These are phyloP conservation scores for Saksenaea oblongispora DNA, from an alignment of 371 early-diverging fungal genomes.

Conservation along the genomic window DNA sequence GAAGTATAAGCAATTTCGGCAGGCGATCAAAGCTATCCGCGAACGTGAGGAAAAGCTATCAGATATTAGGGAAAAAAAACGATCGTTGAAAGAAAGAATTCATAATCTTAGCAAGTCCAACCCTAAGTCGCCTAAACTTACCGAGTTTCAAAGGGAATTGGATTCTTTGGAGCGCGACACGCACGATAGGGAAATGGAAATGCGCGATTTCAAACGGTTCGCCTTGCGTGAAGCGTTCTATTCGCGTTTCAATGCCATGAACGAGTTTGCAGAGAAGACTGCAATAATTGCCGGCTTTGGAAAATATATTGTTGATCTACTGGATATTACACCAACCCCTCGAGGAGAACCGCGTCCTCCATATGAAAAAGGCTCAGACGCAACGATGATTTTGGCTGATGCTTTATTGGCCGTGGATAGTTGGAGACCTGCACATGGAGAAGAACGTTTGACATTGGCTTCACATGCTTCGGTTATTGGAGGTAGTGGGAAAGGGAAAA, in stretches of 20 bases:
- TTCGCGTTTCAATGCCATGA: slow-evolving; percentile 49
- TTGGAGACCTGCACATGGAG: slow-evolving; percentile 41
- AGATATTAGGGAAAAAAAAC: slow-evolving; percentile 47
- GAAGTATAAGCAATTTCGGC: slow-evolving; percentile 46
- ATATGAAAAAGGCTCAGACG: slow-evolving; percentile 38
- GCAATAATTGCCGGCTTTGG: slow-evolving; percentile 52
- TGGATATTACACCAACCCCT: slow-evolving; percentile 43
- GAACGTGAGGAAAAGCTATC: slow-evolving; percentile 45
- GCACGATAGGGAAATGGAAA: slow-evolving; percentile 42
- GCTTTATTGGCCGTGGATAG: slow-evolving; percentile 39
- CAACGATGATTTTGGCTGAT: slow-evolving; percentile 41
- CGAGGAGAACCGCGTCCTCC: slow-evolving; percentile 25
- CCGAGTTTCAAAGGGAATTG: slow-evolving; percentile 40
- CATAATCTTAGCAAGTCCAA: slow-evolving; percentile 28
- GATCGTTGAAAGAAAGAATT: slow-evolving; percentile 38
- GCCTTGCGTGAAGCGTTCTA: slow-evolving; percentile 53
- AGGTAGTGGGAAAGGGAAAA: not conserved
- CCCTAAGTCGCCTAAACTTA: slow-evolving; percentile 34
- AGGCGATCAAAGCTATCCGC: slow-evolving; percentile 48
- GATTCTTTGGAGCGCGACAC: slow-evolving; percentile 42
- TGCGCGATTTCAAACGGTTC: slow-evolving; percentile 52
- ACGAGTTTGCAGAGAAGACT: slow-evolving; percentile 46
- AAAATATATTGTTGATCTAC: slow-evolving; percentile 46
- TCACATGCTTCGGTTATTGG: not conserved
- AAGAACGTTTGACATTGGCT: slow-evolving; percentile 43